Evolutionary conservation across 371 early-diverging fungal genomes (phyloP).

Genomic region (Parasitella parasitica): DNA sequence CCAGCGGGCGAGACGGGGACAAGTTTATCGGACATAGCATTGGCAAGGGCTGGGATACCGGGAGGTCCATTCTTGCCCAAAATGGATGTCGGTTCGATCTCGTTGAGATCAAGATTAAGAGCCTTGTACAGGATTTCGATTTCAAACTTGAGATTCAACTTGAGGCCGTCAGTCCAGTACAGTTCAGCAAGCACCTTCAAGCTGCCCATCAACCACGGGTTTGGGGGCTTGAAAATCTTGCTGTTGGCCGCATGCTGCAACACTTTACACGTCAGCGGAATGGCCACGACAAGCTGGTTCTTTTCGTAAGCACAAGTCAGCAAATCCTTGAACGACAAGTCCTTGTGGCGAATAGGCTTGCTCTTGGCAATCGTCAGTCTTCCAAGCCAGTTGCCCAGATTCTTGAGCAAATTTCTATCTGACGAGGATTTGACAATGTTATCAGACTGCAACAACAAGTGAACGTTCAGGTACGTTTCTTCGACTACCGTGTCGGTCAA

Average conservation of each 20-base stretch:
- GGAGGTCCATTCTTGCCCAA: constrained; percentile 63
- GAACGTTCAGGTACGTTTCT: constrained; percentile 86
- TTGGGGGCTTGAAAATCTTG: constrained; percentile 91
- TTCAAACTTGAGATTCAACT: constrained; percentile 93
- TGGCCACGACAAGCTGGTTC: constrained; percentile 85
- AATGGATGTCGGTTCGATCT: constrained; percentile 75
- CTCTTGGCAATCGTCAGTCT: constrained; percentile 88
- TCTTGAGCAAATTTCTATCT: constrained; percentile 88
- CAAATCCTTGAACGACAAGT: constrained; percentile 91
- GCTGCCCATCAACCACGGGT: constrained; percentile 96
- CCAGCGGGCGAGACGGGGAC: not conserved
- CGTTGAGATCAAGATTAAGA: constrained; percentile 79
- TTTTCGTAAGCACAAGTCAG: constrained; percentile 85
- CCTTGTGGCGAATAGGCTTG: constrained; percentile 91
- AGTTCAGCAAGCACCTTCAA: constrained; percentile 89
- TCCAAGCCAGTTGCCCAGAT: constrained; percentile 97
- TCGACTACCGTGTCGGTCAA: constrained; percentile 73
- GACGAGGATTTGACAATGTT: constrained; percentile 80
- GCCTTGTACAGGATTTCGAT: constrained; percentile 94
- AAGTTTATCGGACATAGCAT: not conserved
- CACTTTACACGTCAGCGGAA: constrained; percentile 97
- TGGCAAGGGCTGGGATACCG: not conserved
- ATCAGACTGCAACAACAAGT: constrained; percentile 83
- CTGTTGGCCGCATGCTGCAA: constrained; percentile 82
- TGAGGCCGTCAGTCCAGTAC: constrained; percentile 89